These are phyloP conservation scores for Apiospora sp. DNA, from an alignment of 2,329 filamentous ascomycete genomes.

Conservation along the genomic window DNA sequence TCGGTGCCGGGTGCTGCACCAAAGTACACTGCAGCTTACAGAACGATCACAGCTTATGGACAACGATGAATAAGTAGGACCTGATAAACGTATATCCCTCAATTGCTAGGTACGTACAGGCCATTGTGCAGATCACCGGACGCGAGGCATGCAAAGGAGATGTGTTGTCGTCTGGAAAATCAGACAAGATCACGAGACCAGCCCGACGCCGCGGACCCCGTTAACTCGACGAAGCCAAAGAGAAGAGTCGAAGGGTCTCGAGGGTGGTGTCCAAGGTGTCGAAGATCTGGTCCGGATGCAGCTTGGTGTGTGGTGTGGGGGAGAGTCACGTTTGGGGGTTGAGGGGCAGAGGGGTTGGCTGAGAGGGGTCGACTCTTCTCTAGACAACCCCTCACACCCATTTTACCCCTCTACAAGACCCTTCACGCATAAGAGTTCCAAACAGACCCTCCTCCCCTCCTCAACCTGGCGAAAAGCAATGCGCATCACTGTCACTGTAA, in stretches of 20 bases:
- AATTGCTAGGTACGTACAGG: too few relatives aligned
- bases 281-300: background rate
- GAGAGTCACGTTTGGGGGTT: too few relatives aligned
- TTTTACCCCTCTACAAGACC: background rate
- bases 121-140: too few relatives aligned
- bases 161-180: background rate
- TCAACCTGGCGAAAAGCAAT: background rate
- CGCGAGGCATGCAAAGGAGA: background rate
- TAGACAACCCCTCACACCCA: background rate
- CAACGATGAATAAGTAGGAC: background rate
- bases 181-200: conserved; percentile 1
- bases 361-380: background rate
- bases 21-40: background rate
- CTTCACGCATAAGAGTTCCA: conserved; percentile 4
- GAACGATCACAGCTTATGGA: background rate
- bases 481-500: background rate
- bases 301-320: background rate
- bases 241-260: too few relatives aligned
- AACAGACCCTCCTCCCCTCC: background rate
- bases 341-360: background rate
- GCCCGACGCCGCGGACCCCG: background rate
- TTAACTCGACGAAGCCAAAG: background rate
- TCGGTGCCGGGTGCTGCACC: background rate
- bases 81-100: background rate
- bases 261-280: too few relatives aligned